phyloP scores from a whole-genome alignment of 1,284 basidiomycete genomes.

The Cutaneotrichosporon spelunceum region DNA sequence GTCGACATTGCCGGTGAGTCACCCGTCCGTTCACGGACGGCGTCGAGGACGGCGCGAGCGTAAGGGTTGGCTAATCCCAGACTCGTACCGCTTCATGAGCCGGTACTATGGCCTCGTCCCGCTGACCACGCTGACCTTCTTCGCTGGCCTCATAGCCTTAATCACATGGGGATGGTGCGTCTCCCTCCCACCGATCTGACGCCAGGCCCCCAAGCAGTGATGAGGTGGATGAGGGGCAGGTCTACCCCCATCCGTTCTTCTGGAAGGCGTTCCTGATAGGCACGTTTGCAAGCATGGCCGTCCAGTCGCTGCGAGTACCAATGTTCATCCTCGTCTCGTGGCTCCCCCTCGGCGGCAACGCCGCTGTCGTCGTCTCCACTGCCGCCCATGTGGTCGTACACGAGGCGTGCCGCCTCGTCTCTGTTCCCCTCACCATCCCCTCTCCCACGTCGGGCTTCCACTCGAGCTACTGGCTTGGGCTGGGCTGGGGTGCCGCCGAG shows the following conservation, averaged over 20 bases:
- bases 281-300: constrained; percentile 44
- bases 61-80: constrained; percentile 19
- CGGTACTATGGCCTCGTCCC: constrained; percentile 46
- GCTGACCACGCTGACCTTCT: constrained; percentile 38
- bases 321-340: constrained; percentile 37
- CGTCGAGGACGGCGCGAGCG: background rate
- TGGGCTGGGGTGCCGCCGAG: constrained; percentile 51
- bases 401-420: constrained; percentile 44
- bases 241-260: constrained; percentile 48
- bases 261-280: constrained; percentile 46
- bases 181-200: constrained; percentile 1
- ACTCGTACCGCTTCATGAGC: constrained; percentile 46
- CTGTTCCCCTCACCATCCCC: constrained; percentile 40
- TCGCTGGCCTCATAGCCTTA: constrained; percentile 38
- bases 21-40: background rate
- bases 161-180: constrained; percentile 49
- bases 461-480: constrained; percentile 48
- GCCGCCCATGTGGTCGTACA: constrained; percentile 41
- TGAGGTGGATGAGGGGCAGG: constrained; percentile 42
- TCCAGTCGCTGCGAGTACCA: constrained; percentile 46
- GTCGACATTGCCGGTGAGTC: constrained; percentile 6
- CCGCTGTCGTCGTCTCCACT: constrained; percentile 23
- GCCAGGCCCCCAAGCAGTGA: constrained; percentile 47
- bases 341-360: constrained; percentile 23
- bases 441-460: constrained; percentile 48